A percentile compares a stretch with the other conserved stretches of the same genome.
These are phyloP conservation scores for Glycine soja DNA, from an alignment of 306 rosid genomes.

Conservation along the genomic window DNA sequence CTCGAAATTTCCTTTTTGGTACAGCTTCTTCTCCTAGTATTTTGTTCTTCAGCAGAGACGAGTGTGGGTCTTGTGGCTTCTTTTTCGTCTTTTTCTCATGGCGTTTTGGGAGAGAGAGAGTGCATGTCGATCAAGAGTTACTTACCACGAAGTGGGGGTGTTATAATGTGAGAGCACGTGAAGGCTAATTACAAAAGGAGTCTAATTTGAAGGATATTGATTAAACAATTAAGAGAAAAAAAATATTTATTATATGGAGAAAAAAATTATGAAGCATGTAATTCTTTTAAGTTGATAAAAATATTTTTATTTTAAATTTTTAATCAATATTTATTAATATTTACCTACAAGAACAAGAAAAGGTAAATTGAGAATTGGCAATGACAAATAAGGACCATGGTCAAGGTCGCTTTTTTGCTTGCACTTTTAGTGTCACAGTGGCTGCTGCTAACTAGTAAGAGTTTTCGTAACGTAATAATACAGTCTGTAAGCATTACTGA, in stretches of 20 bases:
- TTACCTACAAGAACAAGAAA: too few relatives aligned
- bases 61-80: conserved; percentile 43
- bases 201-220: too few relatives aligned
- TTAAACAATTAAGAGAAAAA: too few relatives aligned
- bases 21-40: background rate
- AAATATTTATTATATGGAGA: too few relatives aligned
- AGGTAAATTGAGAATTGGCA: background rate
- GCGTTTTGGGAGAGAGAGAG: conserved; percentile 45
- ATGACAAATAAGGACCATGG: conserved; percentile 29
- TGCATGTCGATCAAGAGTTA: conserved; percentile 16
- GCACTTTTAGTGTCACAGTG: conserved; percentile 12
- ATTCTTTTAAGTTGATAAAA: too few relatives aligned
- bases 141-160: too few relatives aligned
- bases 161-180: too few relatives aligned
- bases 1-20: background rate
- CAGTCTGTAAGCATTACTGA: conserved; percentile 9
- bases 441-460: conserved; percentile 22
- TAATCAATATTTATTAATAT: too few relatives aligned
- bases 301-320: too few relatives aligned
- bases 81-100: conserved; percentile 88
- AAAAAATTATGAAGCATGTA: too few relatives aligned
- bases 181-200: too few relatives aligned
- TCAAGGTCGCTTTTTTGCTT: conserved; percentile 18
- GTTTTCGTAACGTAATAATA: background rate
- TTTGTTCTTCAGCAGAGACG: background rate